These are phyloP conservation scores for Fusarium globosum DNA, from an alignment of 2,329 filamentous ascomycete species.

Conservation along the genomic window DNA sequence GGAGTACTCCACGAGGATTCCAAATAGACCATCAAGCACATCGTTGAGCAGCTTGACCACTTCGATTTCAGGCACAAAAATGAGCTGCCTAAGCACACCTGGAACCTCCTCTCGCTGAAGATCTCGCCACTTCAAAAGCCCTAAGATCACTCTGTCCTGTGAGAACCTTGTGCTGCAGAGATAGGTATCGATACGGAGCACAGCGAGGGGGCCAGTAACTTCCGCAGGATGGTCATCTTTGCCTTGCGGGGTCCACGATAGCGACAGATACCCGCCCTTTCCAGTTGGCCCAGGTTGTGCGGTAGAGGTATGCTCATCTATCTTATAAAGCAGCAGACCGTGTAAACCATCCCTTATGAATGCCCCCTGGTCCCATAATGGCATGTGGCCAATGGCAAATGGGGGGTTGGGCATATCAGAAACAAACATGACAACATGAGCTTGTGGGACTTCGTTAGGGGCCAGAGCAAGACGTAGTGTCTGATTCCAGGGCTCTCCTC, in stretches of 20 bases:
- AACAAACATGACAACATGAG: conserved; percentile 90
- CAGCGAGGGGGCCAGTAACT: conserved; percentile 81
- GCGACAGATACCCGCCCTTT: conserved; percentile 85
- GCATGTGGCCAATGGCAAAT: conserved; percentile 92
- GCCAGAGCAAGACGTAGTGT: conserved; percentile 84
- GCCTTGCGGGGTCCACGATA: conserved; percentile 80
- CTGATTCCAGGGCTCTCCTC: conserved; percentile 87
- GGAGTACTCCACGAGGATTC: conserved; percentile 89
- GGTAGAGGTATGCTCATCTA: conserved; percentile 88
- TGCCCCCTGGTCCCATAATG: conserved; percentile 90
- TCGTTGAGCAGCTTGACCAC: conserved; percentile 93
- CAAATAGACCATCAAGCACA: conserved; percentile 91
- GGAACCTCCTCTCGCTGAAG: conserved; percentile 77
- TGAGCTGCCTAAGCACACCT: conserved; percentile 80
- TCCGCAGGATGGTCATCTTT: conserved; percentile 77
- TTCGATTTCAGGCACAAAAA: conserved; percentile 97
- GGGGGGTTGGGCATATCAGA: conserved; percentile 87
- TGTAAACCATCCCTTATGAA: conserved; percentile 90
- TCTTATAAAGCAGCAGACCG: conserved; percentile 83
- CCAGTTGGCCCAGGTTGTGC: conserved; percentile 71
- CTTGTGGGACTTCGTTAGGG: conserved; percentile 80
- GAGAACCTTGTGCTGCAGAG: conserved; percentile 96
- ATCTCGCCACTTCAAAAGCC: conserved; percentile 88
- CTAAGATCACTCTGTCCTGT: conserved; percentile 87
- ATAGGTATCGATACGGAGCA: conserved; percentile 83